Base-by-base conservation (phyloP, 352 stramenopile genomes). In the Phytophthora melonis region DNA sequence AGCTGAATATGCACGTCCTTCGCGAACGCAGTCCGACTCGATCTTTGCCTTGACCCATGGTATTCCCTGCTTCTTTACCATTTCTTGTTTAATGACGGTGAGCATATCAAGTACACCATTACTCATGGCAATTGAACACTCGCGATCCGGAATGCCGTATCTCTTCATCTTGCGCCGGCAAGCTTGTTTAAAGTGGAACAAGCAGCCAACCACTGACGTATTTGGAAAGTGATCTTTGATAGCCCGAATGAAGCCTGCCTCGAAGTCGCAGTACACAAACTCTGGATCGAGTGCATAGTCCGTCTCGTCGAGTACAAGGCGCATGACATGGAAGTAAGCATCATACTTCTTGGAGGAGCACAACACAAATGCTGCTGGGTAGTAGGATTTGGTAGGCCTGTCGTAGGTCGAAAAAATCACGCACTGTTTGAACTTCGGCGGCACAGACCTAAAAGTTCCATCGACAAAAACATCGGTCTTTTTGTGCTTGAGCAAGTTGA, bases 401-500 rank as follows among this genome's bases (percentile, higher is more conserved):
- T 63, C 41, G 30, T 70, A 70, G 0, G 63, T 70, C 1, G 13
- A 53, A 5, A 70, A 43, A 39, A 70, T 30, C 1, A 70, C 0
- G 6, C 63, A 63, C 30, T 70, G 63, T 19, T 70, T 58, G 27
- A 53, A 58, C 25, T 61, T 61, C n/a, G 5, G 14, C 7, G 63
- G 30, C 3, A 63, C 53, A 7, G 21, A 57, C 18, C 27, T 50
- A 8, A 70, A 70, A 1, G 63, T 58, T 25, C 21, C 63, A 32
- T 70, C 63, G 8, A 70, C 41, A 21, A 69, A 70, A 3, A 70
- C 41, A 18, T 58, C 18, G 0, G 41, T 63, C 27, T 63, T 63
- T 13, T 63, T 70, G 1, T 63, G 54, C 21, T 70, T 70, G 0
- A 63, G 14, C 27, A 70, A 58, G 21, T 63, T 70, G 4, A 70